phyloP scores from a whole-genome alignment of 331 rosid genomes.

The Malus hybrid region DNA sequence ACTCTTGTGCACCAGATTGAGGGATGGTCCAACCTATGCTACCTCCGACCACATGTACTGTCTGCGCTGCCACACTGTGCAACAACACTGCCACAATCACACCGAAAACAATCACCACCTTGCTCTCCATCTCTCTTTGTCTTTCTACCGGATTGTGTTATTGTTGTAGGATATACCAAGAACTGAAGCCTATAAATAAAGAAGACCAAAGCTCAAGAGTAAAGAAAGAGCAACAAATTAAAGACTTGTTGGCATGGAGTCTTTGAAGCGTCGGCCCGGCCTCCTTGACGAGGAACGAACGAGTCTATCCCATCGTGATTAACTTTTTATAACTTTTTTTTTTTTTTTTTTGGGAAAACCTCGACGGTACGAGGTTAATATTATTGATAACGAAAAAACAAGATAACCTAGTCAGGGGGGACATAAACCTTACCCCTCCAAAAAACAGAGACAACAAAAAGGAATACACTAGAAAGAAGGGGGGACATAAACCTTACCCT shows the following conservation, averaged over 20 bases:
- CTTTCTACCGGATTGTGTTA: too few species aligned
- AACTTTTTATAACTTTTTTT: not conserved
- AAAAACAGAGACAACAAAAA: too few species aligned
- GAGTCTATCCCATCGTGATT: not conserved
- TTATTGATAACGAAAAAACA: too few species aligned
- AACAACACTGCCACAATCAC: not conserved
- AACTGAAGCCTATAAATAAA: not conserved
- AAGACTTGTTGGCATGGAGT: not conserved
- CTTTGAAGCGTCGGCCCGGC: not conserved
- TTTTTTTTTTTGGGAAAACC: too few species aligned
- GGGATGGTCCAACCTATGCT: constrained; percentile 22
- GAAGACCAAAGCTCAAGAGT: not conserved
- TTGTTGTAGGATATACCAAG: too few species aligned
- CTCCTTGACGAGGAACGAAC: not conserved
- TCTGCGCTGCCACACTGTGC: constrained; percentile 16
- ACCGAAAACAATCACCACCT: not conserved
- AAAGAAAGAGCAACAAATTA: not conserved
- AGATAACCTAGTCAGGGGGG: too few species aligned
- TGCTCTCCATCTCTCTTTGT: not conserved
- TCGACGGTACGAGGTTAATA: too few species aligned
- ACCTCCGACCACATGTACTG: constrained; percentile 30
- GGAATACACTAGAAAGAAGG: too few species aligned
- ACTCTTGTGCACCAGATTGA: not conserved
- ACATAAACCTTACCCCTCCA: too few species aligned
- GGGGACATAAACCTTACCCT: too few species aligned